Conservation (phyloP, 1,139 yeast species). For the Lodderomyces elongisporus region DNA sequence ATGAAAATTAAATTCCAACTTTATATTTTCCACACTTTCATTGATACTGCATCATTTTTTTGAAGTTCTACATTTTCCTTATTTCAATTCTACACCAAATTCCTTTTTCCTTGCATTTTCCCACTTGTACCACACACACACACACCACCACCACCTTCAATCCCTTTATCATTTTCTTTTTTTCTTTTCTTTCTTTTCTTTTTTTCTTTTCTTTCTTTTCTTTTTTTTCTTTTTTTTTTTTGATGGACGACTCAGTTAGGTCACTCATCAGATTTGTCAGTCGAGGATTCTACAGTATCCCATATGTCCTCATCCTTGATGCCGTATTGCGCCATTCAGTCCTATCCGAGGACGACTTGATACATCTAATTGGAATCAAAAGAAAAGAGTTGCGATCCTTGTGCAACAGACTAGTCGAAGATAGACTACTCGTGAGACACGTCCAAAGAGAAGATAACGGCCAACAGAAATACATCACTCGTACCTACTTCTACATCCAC, state of each 20-base stretch:
- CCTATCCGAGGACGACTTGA: constrained; percentile 88
- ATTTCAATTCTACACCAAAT: too few relatives aligned
- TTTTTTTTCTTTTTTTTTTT: too few relatives aligned
- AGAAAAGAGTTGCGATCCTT: constrained; percentile 81
- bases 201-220: too few relatives aligned
- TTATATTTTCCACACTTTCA: too few relatives aligned
- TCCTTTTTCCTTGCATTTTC: too few relatives aligned
- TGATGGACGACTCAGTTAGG: constrained; percentile 44
- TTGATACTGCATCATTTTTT: too few relatives aligned
- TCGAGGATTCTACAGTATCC: constrained; percentile 81
- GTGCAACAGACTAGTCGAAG: constrained; percentile 79
- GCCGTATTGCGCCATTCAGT: constrained; percentile 90
- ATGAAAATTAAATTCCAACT: too few relatives aligned
- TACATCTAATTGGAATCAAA: constrained; percentile 73
- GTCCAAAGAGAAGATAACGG: constrained; percentile 80
- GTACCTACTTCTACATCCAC: constrained; percentile 84
- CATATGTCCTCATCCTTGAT: constrained; percentile 81
- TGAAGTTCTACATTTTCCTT: too few relatives aligned
- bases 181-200: constrained; percentile 1
- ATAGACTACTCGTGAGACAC: constrained; percentile 62
- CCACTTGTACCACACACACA: too few relatives aligned
- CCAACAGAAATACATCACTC: constrained; percentile 60
- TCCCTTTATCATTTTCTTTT: background rate
- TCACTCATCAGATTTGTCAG: constrained; percentile 55
- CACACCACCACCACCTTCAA: background rate